Conservation (phyloP, 2,329 filamentous ascomycete species). For the Ceratocystis smalleyi region DNA sequence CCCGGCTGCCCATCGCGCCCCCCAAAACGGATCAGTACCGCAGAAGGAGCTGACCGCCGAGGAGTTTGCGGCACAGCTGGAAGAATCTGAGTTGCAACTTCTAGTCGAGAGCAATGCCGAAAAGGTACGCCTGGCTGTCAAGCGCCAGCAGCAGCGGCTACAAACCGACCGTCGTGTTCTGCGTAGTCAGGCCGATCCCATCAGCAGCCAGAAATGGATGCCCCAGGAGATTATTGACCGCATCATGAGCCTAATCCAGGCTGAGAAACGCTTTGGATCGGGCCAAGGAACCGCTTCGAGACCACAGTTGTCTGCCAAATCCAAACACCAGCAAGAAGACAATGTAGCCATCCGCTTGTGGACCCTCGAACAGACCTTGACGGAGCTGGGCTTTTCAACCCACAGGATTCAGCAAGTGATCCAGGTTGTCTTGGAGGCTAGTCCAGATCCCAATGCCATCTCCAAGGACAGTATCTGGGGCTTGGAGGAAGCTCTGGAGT, state of each 20-base stretch:
- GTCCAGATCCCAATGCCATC: slow-evolving; percentile 38
- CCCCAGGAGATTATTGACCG: slow-evolving; percentile 62
- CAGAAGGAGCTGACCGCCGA: slow-evolving; percentile 54
- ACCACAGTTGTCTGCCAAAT: slow-evolving; percentile 33
- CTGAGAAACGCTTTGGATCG: slow-evolving; percentile 40
- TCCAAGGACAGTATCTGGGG: slow-evolving; percentile 63
- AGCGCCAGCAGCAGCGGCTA: slow-evolving; percentile 59
- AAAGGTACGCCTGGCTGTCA: slow-evolving; percentile 65
- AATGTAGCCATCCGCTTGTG: slow-evolving; percentile 67
- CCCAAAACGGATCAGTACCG: neutral
- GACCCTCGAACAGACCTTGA: slow-evolving; percentile 63
- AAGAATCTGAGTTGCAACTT: slow-evolving; percentile 77
- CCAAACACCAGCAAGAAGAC: slow-evolving; percentile 46
- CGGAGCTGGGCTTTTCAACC: slow-evolving; percentile 51
- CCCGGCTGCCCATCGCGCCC: neutral
- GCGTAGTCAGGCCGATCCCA: slow-evolving; percentile 57
- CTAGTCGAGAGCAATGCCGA: slow-evolving; percentile 70
- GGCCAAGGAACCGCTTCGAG: slow-evolving; percentile 23
- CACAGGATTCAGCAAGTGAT: slow-evolving; percentile 48
- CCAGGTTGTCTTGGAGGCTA: slow-evolving; percentile 50
- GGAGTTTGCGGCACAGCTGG: slow-evolving; percentile 76
- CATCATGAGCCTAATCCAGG: slow-evolving; percentile 56
- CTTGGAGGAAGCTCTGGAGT: slow-evolving; percentile 74
- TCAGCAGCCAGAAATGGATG: slow-evolving; percentile 66
- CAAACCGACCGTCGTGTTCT: slow-evolving; percentile 77